Percentiles rank a stretch among this genome's conserved stretches.
Evolutionary conservation across 2,329 filamentous ascomycete genomes (phyloP).

Genomic region (Ilyonectria mors-panacis): DNA sequence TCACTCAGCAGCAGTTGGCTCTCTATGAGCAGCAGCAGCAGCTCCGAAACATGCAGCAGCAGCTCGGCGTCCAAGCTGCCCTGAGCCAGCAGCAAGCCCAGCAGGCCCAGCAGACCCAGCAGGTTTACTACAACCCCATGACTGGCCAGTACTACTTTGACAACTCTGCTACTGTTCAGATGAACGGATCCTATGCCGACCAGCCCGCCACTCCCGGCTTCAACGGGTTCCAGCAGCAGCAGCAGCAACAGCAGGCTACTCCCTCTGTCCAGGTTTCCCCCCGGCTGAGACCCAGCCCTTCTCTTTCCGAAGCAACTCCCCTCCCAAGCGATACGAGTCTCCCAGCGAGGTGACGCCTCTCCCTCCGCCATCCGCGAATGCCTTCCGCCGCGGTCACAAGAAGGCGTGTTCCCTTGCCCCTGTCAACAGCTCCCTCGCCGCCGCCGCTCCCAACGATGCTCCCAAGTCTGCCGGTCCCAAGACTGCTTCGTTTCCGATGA

Average conservation of each 20-base stretch:
- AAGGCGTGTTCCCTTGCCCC: constrained; percentile 84
- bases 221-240: constrained; percentile 53
- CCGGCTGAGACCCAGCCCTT: constrained; percentile 73
- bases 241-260: constrained; percentile 65
- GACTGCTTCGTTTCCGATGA: constrained; percentile 83
- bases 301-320: constrained; percentile 74
- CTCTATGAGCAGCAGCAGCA: constrained; percentile 63
- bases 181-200: constrained; percentile 59
- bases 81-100: constrained; percentile 70
- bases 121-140: constrained; percentile 87
- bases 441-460: constrained; percentile 59
- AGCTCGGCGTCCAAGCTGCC: constrained; percentile 55
- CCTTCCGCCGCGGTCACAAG: constrained; percentile 94
- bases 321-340: constrained; percentile 77
- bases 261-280: constrained; percentile 86
- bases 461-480: constrained; percentile 79
- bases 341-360: constrained; percentile 79
- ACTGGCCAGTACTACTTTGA: constrained; percentile 90
- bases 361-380: constrained; percentile 89
- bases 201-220: constrained; percentile 58
- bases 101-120: constrained; percentile 74
- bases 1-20: constrained; percentile 64
- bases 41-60: constrained; percentile 58
- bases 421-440: constrained; percentile 65
- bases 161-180: constrained; percentile 66